These are phyloP conservation scores for Didymella exigua DNA, from an alignment of 2,329 filamentous ascomycete genomes.

Conservation along the genomic window DNA sequence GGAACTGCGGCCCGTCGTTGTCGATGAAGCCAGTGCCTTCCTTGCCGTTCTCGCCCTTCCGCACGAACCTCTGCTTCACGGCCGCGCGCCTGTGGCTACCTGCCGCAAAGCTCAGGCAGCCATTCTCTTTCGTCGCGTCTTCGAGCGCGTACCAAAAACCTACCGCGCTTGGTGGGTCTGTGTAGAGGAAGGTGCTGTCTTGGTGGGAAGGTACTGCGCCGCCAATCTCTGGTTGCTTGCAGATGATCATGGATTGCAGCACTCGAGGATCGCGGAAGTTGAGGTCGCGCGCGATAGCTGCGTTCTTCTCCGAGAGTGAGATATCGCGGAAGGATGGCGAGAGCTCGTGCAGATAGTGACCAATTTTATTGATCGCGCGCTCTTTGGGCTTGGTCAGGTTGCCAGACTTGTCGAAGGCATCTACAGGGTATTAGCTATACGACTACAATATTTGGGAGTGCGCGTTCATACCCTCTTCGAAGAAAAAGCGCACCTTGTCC, in stretches of 20 bases:
- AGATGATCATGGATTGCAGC: conserved; percentile 97
- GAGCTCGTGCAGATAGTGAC: conserved; percentile 57
- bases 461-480: conserved; percentile 70
- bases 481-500: conserved; percentile 95
- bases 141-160: conserved; percentile 98
- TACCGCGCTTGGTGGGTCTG: conserved; percentile 83
- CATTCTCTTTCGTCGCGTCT: conserved; percentile 85
- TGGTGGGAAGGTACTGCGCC: conserved; percentile 90
- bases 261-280: conserved; percentile 77
- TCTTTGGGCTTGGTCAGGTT: conserved; percentile 77
- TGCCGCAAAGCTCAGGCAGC: conserved; percentile 83
- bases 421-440: conserved; percentile 47
- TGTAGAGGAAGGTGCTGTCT: conserved; percentile 92
- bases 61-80: conserved; percentile 76
- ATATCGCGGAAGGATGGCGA: conserved; percentile 56
- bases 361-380: conserved; percentile 76
- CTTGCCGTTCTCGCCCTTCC: conserved; percentile 51
- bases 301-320: conserved; percentile 61
- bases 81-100: conserved; percentile 79
- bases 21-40: conserved; percentile 58
- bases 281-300: conserved; percentile 70
- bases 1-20: conserved; percentile 71
- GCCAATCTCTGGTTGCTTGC: conserved; percentile 96
- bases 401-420: conserved; percentile 74
- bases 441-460: not conserved